These are phyloP conservation scores for Ilyonectria destructans DNA, from an alignment of 2,329 filamentous ascomycete species.

Conservation along the genomic window DNA sequence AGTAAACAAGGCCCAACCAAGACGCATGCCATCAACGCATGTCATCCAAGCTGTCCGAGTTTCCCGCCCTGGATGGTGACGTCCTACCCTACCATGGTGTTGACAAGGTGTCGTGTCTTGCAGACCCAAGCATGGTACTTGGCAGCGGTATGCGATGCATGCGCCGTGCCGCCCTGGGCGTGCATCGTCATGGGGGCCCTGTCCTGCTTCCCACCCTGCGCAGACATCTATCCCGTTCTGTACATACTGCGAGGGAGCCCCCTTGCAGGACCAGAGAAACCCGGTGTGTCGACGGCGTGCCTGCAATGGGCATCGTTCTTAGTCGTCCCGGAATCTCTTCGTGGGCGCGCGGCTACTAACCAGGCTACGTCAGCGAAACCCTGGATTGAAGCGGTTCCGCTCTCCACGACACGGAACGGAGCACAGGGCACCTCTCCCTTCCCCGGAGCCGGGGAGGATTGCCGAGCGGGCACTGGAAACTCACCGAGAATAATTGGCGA, in stretches of 20 bases:
- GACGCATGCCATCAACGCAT: conserved; percentile 23
- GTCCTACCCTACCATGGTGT: conserved; percentile 12
- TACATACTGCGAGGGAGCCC: conserved; percentile 5
- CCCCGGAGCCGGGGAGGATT: conserved; percentile 10
- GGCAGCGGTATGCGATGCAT: conserved; percentile 19
- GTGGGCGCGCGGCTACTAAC: conserved; percentile 23
- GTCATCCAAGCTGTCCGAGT: conserved; percentile 24
- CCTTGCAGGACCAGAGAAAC: conserved; percentile 10
- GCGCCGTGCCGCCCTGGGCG: conserved; percentile 20
- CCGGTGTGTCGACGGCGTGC: background rate
- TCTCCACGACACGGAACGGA: background rate
- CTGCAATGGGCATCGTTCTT: conserved; percentile 6
- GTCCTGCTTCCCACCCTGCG: background rate
- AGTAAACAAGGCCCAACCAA: conserved; percentile 9
- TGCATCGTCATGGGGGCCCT: conserved; percentile 13
- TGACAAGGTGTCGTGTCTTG: conserved; percentile 30
- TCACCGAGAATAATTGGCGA: background rate
- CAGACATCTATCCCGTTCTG: conserved; percentile 8
- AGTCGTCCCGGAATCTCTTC: conserved; percentile 29
- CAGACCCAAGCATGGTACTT: conserved; percentile 24
- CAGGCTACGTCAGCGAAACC: conserved; percentile 22
- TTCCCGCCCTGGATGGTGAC: conserved; percentile 19
- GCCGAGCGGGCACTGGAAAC: conserved; percentile 9
- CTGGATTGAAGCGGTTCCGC: conserved; percentile 31
- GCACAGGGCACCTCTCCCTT: background rate